Evolutionary conservation across 371 early-diverging fungal genomes (phyloP), one percentile per base, ranked within the genome.

Genomic region (Enterocytospora artemiae): DNA sequence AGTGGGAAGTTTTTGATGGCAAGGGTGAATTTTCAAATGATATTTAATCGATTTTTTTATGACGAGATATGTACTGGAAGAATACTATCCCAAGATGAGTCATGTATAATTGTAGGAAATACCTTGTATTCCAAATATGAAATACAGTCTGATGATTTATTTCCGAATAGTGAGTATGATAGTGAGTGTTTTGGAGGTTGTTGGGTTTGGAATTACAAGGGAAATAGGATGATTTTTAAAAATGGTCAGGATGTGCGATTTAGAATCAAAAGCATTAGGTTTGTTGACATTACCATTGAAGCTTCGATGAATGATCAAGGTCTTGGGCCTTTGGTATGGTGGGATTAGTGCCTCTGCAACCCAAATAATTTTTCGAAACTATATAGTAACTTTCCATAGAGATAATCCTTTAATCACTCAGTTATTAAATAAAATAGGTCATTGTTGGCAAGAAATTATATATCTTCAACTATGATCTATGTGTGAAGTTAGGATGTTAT

Each of bases 171-270:
- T 12, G 66, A 70, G 41, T 54, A 31, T 43, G 66, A 55, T 12
- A 33, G 44, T 27, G 55, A 56, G 25, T 36, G 45, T 2, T 54
- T 54, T 30, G 27, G 43, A 24, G 14, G 39, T 9, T 43, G 31
- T 3, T 70, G 71, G 71, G 55, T 63, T 12, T 70, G 71, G 71
- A 60, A 46, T 1, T 70, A 70, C 44, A 60, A 62, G 51, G 52
- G 32, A 3, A 59, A 39, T 20, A 49, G 46, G 39, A 32, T 60
- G 32, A 25, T 44, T 16, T 48, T 65, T 24, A 56, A 60, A 36
- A 70, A 30, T 43, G 56, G 49, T 18, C 52, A 65, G 14, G 24
- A 2, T 24, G 59, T 70, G 12, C 31, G 58, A n/a, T 53, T 65
- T 27, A 59, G 56, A 60, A 63, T 70, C 32, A 31, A 65, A 24